A percentile compares a stretch with the other conserved stretches of the same genome.
These are phyloP conservation scores for Sporothrix globosa DNA, from an alignment of 2,329 filamentous ascomycete genomes.

Conservation along the genomic window DNA sequence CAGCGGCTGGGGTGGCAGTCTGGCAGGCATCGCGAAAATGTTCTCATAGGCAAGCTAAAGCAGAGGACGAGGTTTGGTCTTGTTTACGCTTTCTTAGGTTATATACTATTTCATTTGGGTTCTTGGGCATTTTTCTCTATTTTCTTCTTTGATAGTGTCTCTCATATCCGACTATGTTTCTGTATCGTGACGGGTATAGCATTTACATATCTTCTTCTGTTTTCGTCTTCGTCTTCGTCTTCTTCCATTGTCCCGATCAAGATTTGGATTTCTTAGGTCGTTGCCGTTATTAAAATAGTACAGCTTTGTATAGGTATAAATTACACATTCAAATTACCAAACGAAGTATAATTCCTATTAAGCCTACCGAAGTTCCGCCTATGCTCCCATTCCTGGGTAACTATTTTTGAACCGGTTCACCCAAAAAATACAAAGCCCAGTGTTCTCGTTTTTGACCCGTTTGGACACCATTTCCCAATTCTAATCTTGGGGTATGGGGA, in stretches of 20 bases:
- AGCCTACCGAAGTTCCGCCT: conserved; percentile 23
- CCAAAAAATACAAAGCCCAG: conserved; percentile 18
- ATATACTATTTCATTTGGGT: not conserved
- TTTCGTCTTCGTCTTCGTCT: not conserved
- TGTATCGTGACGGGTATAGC: no score
- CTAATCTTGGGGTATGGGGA: conserved; percentile 29
- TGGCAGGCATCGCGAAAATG: conserved; percentile 31
- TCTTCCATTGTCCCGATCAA: no score
- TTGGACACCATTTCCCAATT: conserved; percentile 30
- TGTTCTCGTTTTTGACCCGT: conserved; percentile 2
- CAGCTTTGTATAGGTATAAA: no score
- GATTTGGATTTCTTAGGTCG: no score
- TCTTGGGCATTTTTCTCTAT: not conserved
- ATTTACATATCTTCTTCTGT: not conserved
- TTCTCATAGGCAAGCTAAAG: conserved; percentile 25
- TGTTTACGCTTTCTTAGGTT: not conserved
- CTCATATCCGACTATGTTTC: no score
- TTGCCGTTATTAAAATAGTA: no score
- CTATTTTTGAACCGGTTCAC: not conserved
- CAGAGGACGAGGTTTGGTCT: not conserved
- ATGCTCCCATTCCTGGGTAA: conserved; percentile 21
- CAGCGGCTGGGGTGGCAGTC: conserved; percentile 41
- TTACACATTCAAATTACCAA: not conserved
- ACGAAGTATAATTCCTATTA: conserved; percentile 3
- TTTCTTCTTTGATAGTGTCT: not conserved